These are phyloP conservation scores for Harringtonia lauricola DNA, from an alignment of 2,329 filamentous ascomycete species.

Conservation along the genomic window DNA sequence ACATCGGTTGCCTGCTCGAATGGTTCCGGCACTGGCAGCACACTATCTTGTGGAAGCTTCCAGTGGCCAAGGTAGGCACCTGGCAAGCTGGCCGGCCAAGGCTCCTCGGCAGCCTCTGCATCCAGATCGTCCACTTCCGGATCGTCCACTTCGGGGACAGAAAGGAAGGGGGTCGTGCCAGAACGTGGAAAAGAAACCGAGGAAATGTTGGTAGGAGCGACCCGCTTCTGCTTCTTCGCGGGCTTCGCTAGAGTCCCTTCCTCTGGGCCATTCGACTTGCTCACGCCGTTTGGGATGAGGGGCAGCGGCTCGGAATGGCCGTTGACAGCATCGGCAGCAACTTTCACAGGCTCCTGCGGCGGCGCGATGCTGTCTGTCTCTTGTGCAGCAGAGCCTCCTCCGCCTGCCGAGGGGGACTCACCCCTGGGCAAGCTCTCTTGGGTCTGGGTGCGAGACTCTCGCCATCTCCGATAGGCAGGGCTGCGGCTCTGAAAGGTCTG, in stretches of 20 bases:
- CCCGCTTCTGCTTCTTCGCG: slow-evolving; percentile 17
- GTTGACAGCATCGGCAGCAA: too few relatives aligned
- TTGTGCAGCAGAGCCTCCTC: too few relatives aligned
- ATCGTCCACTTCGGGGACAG: too few relatives aligned
- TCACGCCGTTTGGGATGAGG: neutral
- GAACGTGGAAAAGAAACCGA: neutral
- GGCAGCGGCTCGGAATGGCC: neutral
- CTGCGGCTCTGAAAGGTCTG: slow-evolving; percentile 42
- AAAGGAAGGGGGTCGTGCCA: neutral
- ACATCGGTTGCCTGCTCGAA: neutral
- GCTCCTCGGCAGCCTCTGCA: neutral
- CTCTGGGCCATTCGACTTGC: neutral
- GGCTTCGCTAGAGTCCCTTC: neutral
- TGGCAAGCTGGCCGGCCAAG: slow-evolving; percentile 6
- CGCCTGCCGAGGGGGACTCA: too few relatives aligned
- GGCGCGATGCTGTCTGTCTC: too few relatives aligned
- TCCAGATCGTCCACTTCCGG: neutral
- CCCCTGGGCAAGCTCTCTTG: too few relatives aligned
- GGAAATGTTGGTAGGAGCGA: slow-evolving; percentile 15
- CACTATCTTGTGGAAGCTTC: slow-evolving; percentile 12
- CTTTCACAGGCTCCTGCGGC: too few relatives aligned
- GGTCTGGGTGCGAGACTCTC: slow-evolving; percentile 10
- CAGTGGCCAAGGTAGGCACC: slow-evolving; percentile 25
- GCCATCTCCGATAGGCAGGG: slow-evolving; percentile 29
- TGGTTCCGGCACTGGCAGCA: slow-evolving; percentile 7